These are phyloP conservation scores for Pythium utonaiense DNA, from an alignment of 352 stramenopile genomes.

Conservation along the genomic window DNA sequence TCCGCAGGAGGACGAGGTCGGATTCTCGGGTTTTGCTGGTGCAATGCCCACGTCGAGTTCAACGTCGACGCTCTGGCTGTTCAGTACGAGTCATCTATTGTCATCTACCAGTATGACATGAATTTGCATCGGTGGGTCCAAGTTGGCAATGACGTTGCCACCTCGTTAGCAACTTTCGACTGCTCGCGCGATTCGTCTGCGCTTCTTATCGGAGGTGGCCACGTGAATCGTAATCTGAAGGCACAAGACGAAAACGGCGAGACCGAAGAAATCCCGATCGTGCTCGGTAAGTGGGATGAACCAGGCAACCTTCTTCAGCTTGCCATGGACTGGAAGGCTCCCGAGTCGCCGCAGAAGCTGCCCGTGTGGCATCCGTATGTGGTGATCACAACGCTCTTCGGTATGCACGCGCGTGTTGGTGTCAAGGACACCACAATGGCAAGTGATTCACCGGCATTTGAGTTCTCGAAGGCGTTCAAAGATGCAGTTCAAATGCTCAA, in stretches of 20 bases:
- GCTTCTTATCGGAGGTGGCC: conserved; percentile 62
- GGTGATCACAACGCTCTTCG: conserved; percentile 79
- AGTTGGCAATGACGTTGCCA: conserved; percentile 61
- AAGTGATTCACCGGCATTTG: conserved; percentile 51
- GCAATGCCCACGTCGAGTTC: conserved; percentile 78
- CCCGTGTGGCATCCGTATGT: conserved; percentile 85
- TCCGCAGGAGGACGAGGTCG: conserved; percentile 44
- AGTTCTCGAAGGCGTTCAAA: conserved; percentile 70
- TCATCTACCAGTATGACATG: conserved; percentile 83
- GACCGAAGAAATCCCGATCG: conserved; percentile 62
- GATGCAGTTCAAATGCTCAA: conserved; percentile 86
- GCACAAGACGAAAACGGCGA: conserved; percentile 29
- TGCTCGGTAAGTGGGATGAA: conserved; percentile 81
- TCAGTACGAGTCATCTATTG: conserved; percentile 57
- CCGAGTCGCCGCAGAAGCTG: conserved; percentile 64
- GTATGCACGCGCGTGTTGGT: conserved; percentile 78
- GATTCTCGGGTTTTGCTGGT: conserved; percentile 77
- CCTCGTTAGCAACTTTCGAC: conserved; percentile 59
- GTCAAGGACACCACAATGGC: conserved; percentile 73
- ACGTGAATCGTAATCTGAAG: conserved; percentile 23
- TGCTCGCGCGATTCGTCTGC: conserved; percentile 80
- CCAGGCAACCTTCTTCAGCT: conserved; percentile 60
- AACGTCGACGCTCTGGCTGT: conserved; percentile 77
- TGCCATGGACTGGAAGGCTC: conserved; percentile 78
- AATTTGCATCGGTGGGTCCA: conserved; percentile 49